These are phyloP conservation scores for Arachnopeziza araneosa DNA, from an alignment of 2,329 filamentous ascomycete genomes.

Conservation along the genomic window DNA sequence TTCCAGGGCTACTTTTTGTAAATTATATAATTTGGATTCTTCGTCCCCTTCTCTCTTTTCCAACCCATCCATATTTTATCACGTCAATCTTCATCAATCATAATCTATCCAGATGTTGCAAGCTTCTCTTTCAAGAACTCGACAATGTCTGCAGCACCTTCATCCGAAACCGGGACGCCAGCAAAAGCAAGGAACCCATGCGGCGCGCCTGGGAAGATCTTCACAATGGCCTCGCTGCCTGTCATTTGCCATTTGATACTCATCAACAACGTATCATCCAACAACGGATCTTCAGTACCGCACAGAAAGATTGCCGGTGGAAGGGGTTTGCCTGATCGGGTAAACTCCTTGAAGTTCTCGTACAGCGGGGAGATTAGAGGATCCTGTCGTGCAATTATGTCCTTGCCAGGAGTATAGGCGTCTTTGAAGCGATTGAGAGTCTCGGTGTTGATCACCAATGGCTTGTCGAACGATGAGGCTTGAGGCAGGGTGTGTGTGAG, in stretches of 20 bases:
- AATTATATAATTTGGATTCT: background rate
- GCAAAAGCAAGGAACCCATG: slow-evolving; percentile 33
- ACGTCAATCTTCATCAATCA: background rate
- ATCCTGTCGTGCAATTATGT: slow-evolving; percentile 32
- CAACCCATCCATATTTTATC: background rate
- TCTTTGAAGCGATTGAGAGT: slow-evolving; percentile 35
- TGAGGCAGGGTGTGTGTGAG: slow-evolving; percentile 37
- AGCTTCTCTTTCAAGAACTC: background rate
- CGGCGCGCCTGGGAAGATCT: slow-evolving; percentile 45
- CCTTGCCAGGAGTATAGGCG: slow-evolving; percentile 38
- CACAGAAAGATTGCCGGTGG: slow-evolving; percentile 47
- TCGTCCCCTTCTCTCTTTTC: background rate
- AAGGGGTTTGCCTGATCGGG: slow-evolving; percentile 26
- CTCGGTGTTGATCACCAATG: slow-evolving; percentile 38
- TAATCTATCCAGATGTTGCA: background rate
- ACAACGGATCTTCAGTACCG: slow-evolving; percentile 45
- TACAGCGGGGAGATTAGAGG: slow-evolving; percentile 43
- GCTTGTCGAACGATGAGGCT: slow-evolving; percentile 21
- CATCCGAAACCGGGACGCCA: background rate
- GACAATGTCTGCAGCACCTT: background rate
- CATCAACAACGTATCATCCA: slow-evolving; percentile 49
- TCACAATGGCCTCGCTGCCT: slow-evolving; percentile 43
- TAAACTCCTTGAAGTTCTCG: slow-evolving; percentile 29
- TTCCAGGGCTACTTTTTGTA: background rate
- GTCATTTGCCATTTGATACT: slow-evolving; percentile 45